phyloP scores from a whole-genome alignment of 805 yeast species.

The Cyberlindnera maclurae region DNA sequence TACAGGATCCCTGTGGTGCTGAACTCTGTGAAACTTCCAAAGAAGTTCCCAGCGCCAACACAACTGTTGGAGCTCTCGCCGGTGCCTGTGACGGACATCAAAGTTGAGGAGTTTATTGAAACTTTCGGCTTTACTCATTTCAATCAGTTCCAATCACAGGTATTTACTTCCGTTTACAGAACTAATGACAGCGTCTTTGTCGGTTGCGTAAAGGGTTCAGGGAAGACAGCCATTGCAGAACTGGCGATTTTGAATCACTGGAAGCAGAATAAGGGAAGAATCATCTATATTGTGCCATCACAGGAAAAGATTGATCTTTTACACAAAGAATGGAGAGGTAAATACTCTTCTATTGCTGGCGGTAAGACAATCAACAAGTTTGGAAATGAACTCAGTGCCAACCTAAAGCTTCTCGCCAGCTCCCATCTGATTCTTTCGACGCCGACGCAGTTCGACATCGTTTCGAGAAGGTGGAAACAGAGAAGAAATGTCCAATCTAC shows the following conservation, averaged over 20 bases:
- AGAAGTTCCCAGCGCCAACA: slow-evolving; percentile 56
- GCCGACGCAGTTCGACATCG: slow-evolving; percentile 65
- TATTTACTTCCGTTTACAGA: slow-evolving; percentile 51
- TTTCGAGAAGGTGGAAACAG: slow-evolving; percentile 80
- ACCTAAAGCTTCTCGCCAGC: slow-evolving; percentile 46
- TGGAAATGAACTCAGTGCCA: slow-evolving; percentile 43
- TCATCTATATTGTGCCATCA: slow-evolving; percentile 62
- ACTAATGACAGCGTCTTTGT: slow-evolving; percentile 54
- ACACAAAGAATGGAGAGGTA: slow-evolving; percentile 44
- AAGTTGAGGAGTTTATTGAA: slow-evolving; percentile 38
- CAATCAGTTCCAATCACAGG: slow-evolving; percentile 71
- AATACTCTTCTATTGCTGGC: slow-evolving; percentile 41
- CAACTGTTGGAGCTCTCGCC: slow-evolving; percentile 45
- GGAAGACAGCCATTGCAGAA: slow-evolving; percentile 67
- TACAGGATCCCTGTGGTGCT: slow-evolving; percentile 54
- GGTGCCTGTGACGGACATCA: slow-evolving; percentile 42
- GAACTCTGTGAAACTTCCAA: slow-evolving; percentile 46
- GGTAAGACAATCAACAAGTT: slow-evolving; percentile 53
- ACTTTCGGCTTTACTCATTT: slow-evolving; percentile 45
- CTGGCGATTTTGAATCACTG: slow-evolving; percentile 67
- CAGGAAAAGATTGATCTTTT: slow-evolving; percentile 47
- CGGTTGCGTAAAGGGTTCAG: slow-evolving; percentile 71
- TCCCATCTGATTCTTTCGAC: slow-evolving; percentile 71
- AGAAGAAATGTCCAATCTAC: slow-evolving; percentile 62
- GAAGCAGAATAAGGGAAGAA: slow-evolving; percentile 62